Evolutionary conservation across 306 rosid genomes (phyloP).

Genomic region (Casuarina glauca): DNA sequence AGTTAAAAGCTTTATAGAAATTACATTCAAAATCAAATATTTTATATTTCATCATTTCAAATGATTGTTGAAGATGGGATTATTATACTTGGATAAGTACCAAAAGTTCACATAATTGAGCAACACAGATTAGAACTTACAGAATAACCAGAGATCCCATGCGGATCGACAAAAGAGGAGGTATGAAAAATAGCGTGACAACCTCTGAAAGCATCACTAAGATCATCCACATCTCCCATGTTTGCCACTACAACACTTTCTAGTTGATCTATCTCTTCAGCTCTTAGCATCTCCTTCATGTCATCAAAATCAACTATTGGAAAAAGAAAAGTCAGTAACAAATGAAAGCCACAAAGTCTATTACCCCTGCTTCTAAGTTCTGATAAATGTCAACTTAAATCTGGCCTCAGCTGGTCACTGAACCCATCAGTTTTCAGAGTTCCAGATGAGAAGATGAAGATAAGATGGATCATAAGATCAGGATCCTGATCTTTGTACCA

Average conservation of each 20-base stretch:
- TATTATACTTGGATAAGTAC: neutral
- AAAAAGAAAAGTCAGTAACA: neutral
- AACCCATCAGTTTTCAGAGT: too few relatives aligned
- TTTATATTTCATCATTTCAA: neutral
- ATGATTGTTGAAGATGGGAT: too few relatives aligned
- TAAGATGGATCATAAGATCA: too few relatives aligned
- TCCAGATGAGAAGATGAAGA: too few relatives aligned
- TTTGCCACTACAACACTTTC: neutral
- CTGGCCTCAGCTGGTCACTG: neutral
- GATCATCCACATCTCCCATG: neutral
- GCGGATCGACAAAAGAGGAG: neutral
- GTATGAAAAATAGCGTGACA: slow-evolving; percentile 4
- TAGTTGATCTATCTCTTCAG: neutral
- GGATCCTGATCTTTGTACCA: too few relatives aligned
- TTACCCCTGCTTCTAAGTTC: too few relatives aligned
- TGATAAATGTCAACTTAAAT: neutral
- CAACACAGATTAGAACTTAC: neutral
- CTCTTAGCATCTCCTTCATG: neutral
- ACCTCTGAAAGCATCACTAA: slow-evolving; percentile 8
- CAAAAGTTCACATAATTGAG: neutral
- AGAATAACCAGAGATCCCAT: slow-evolving; percentile 10
- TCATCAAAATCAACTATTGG: slow-evolving; percentile 1
- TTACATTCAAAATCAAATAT: neutral
- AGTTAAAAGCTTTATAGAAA: neutral
- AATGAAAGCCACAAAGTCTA: neutral